Evolutionary conservation across 2,329 filamentous ascomycete species (phyloP).

Genomic region (Penicillium griseofulvum): DNA sequence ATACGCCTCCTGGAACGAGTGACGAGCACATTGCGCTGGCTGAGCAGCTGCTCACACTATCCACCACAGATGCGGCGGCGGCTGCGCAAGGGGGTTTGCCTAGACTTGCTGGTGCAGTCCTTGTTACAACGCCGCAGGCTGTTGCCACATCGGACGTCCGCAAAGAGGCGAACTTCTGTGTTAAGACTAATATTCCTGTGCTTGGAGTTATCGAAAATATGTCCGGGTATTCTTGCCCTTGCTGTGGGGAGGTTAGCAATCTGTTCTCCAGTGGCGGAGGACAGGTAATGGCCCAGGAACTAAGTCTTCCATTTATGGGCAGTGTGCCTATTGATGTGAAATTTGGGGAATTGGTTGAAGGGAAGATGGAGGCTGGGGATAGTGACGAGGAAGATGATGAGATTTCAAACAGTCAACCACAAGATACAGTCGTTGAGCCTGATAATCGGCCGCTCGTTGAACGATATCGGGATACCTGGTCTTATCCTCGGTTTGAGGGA

Average conservation of each 20-base stretch:
- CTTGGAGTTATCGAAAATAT: slow-evolving; percentile 97
- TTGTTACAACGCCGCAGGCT: slow-evolving; percentile 95
- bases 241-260: slow-evolving; percentile 79
- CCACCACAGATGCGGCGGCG: slow-evolving; percentile 27
- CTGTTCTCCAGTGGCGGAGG: slow-evolving; percentile 91
- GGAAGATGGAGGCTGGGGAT: slow-evolving; percentile 27
- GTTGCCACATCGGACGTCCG: slow-evolving; percentile 90
- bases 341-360: slow-evolving; percentile 84
- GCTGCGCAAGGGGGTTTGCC: slow-evolving; percentile 37
- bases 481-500: slow-evolving; percentile 42
- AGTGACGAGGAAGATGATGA: slow-evolving; percentile 29
- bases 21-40: slow-evolving; percentile 96
- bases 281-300: slow-evolving; percentile 82
- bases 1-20: slow-evolving; percentile 92
- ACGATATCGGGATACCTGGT: slow-evolving; percentile 46
- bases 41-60: slow-evolving; percentile 67
- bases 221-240: slow-evolving; percentile 57
- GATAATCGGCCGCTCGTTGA: slow-evolving; percentile 41
- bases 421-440: slow-evolving; percentile 13
- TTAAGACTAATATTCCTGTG: slow-evolving; percentile 74
- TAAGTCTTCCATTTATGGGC: slow-evolving; percentile 78
- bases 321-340: slow-evolving; percentile 89
- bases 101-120: slow-evolving; percentile 80
- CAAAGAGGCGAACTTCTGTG: slow-evolving; percentile 92
- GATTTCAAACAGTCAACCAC: slow-evolving; percentile 4